phyloP scores from a whole-genome alignment of 441 rosid genomes.

The Erodium trifolium region DNA sequence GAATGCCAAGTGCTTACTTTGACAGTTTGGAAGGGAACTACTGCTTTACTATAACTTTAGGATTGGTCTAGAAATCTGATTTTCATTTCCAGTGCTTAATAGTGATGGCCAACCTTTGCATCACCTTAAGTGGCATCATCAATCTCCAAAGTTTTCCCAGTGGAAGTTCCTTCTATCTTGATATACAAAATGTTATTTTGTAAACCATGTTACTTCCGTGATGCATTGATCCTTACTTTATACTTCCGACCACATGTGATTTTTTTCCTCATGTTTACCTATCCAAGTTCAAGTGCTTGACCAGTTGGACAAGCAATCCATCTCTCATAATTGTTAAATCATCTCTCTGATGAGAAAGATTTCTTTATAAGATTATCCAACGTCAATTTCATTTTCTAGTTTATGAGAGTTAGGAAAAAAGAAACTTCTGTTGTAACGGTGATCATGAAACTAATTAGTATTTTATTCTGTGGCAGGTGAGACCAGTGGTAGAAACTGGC shows the following conservation, averaged over 20 bases:
- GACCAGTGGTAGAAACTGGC: slow-evolving; percentile 93
- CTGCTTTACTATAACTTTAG: neutral
- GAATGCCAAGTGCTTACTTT: no score
- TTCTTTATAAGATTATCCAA: neutral
- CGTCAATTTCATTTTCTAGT: neutral
- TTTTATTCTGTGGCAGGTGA: slow-evolving; percentile 43
- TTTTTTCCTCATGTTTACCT: neutral
- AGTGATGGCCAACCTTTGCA: neutral
- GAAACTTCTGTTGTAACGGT: neutral
- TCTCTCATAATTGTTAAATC: neutral
- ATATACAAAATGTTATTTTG: no score
- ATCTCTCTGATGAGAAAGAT: neutral
- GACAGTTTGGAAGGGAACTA: no score
- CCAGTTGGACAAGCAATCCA: neutral
- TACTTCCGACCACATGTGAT: neutral
- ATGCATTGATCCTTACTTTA: neutral
- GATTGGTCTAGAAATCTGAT: neutral
- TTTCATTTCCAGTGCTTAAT: neutral
- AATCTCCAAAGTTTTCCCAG: neutral
- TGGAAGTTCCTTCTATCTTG: neutral
- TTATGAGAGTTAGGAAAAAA: neutral
- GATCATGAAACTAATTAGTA: slow-evolving; percentile 18
- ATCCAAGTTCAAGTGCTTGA: neutral
- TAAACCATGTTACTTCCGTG: no score
- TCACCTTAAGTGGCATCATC: neutral